Base-by-base conservation (phyloP, 495 filamentous ascomycete genomes). In the Neurospora discreta region DNA sequence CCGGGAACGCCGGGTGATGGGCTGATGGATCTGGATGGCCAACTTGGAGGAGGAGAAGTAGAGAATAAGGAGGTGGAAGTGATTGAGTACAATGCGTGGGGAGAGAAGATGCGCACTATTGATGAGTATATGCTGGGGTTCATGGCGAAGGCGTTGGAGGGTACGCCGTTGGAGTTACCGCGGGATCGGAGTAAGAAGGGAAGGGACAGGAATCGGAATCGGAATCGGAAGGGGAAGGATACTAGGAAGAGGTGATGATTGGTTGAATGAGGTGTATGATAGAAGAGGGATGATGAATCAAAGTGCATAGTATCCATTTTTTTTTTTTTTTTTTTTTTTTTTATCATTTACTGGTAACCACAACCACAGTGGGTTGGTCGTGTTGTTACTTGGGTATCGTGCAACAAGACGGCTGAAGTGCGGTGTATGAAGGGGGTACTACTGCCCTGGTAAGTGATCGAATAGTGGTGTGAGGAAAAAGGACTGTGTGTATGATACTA, bases 61-160 rank as follows among this genome's bases (percentile, higher is more conserved):
- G 3, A 76, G 71, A 5, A 73, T 1, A 72, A 44, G 20, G 84
- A 80, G 16, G 83, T 81, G 5, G 77, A 77, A 7, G 84, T 85
- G 65, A 76, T 84, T 1, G 88, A 90, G 74, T 81, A 81, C 15
- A 89, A 89, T 73, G 83, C 84, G 1, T 85, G 80, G 80, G 85
- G 85, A n/a, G 84, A 84, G 70, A 78, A 76, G 52, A 85, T 89
- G 40, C 85, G 88, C 73, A 87, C 76, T 0, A 86, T 96, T 38
- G 95, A 99, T 76, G 92, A 95, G 52, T 97, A 93, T 77, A 92
- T 98, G 88, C 81, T 98, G 70, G 82, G 84, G 38, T 88, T 88
- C 72, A 91, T 96, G 88, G 86, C 91, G 73, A 89, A 85, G 84
- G 89, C 94, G 78, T 84, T 95, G 68, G 89, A 90, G 76, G 89